Base-by-base conservation (phyloP, 2,329 filamentous ascomycete species). In the Fusarium zealandicum region DNA sequence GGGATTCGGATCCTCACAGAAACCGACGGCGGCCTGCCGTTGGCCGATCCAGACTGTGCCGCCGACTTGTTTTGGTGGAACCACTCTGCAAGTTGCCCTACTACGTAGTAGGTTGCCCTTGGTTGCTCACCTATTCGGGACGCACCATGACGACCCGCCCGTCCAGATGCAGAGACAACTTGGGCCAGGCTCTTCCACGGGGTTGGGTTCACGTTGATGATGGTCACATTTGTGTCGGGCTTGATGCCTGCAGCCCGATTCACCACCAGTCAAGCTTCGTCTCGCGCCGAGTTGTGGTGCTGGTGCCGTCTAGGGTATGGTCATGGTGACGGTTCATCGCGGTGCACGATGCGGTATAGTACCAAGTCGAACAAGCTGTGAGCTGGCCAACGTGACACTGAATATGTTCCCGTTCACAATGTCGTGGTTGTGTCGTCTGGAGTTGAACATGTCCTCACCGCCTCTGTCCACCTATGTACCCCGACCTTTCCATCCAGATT, bases 401-500 rank as follows among this genome's bases (percentile, higher is more conserved):
- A 13, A 20, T 28, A 25, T 11, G 17, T 38, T 37, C 8, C 18
- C 17, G 18, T 11, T 27, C 43, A 14, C 12, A 22, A 30, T 7
- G 13, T 36, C 11, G 16, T 32, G 27, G 7, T 14, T 7, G 30
- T 62, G 41, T 59, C 32, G 44, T 28, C 27, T 40, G 31, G n/a
- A 27, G 18, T 27, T 36, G 39, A 38, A 33, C 27, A 45, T 51
- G 48, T 47, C 8, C 20, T 51, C 54, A 62, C 59, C 58, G 58
- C 54, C 43, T 31, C 25, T 31, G 28, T 13, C 18, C 8, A 44
- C 22, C 36, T 14, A 27, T 30, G 12, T 6, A 12, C 20, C 13
- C 18, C n/a, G 18, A 16, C 6, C 17, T n/a, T 25, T 20, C 14
- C 13, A 27, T n/a, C 22, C n/a, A 33, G 14, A 14, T 36, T 41